Conservation (phyloP, 1,139 yeast genomes). For the Hemisphaericaspora subhashii region DNA sequence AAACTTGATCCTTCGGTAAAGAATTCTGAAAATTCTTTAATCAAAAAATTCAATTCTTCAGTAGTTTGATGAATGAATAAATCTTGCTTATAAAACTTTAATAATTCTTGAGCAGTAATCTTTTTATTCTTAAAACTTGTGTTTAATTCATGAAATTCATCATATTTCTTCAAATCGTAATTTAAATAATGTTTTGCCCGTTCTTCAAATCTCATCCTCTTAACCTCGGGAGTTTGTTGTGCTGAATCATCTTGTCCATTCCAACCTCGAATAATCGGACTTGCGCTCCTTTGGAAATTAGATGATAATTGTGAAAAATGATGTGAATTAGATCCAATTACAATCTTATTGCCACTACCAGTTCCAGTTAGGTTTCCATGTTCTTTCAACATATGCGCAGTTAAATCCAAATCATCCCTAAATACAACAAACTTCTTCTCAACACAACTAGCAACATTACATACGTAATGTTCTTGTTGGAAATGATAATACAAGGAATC, state of each 20-base stretch:
- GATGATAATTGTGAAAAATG: constrained; percentile 75
- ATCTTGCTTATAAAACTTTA: constrained; percentile 43
- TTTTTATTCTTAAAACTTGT: constrained; percentile 46
- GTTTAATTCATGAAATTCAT: constrained; percentile 52
- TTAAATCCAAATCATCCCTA: constrained; percentile 78
- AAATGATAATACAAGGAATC: constrained; percentile 76
- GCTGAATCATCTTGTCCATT: constrained; percentile 32
- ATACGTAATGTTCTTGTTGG: constrained; percentile 67
- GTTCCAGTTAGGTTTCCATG: constrained; percentile 68
- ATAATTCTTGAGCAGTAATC: constrained; percentile 50
- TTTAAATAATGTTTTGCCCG: constrained; percentile 78
- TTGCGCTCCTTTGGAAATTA: constrained; percentile 23
- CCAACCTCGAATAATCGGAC: constrained; percentile 9
- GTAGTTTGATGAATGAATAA: constrained; percentile 46
- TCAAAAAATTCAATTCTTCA: constrained; percentile 52
- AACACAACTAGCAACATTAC: constrained; percentile 78
- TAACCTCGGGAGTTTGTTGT: constrained; percentile 44
- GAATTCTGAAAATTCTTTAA: constrained; percentile 58
- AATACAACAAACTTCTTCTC: constrained; percentile 92
- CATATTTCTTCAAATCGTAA: constrained; percentile 49
- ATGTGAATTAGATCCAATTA: constrained; percentile 45
- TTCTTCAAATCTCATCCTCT: constrained; percentile 70
- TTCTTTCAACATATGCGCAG: constrained; percentile 84
- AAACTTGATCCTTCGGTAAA: constrained; percentile 39
- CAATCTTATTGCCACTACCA: constrained; percentile 43